Conservation (phyloP, 768 basidiomycete species). For the Russula sp. region DNA sequence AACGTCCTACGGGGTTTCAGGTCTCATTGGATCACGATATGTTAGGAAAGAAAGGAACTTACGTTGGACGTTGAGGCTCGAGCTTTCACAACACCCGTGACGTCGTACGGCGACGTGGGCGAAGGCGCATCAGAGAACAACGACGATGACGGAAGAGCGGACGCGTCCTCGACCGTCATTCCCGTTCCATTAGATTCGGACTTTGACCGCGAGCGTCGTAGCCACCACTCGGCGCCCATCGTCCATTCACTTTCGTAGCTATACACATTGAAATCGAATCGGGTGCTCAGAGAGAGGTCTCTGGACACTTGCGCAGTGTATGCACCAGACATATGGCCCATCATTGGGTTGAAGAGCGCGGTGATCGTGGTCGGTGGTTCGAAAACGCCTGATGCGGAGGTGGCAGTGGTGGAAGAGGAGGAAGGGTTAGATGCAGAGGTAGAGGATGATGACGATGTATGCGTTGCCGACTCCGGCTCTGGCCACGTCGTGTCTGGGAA, state of each 20-base stretch:
- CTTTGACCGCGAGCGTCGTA: conserved; percentile 53
- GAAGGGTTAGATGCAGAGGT: conserved; percentile 15
- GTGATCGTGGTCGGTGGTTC: conserved; percentile 95
- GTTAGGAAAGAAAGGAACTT: conserved; percentile 32
- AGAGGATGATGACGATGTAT: conserved; percentile 36
- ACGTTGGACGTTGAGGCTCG: conserved; percentile 88
- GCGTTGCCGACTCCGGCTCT: conserved; percentile 36
- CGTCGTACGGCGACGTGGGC: conserved; percentile 36
- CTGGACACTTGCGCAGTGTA: conserved; percentile 86
- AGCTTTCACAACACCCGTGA: conserved; percentile 85
- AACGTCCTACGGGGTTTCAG: conserved; percentile 56
- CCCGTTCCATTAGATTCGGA: conserved; percentile 30
- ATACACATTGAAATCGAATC: conserved; percentile 96
- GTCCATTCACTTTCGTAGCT: conserved; percentile 97
- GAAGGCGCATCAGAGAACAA: conserved; percentile 30
- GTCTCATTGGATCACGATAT: not conserved
- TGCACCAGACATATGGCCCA: conserved; percentile 88
- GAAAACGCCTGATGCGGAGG: conserved; percentile 35
- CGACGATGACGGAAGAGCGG: conserved; percentile 28
- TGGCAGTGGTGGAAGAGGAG: conserved; percentile 30
- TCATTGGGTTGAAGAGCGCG: conserved; percentile 92
- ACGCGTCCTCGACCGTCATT: conserved; percentile 32
- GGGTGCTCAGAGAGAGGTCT: conserved; percentile 81
- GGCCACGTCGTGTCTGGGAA: conserved; percentile 73
- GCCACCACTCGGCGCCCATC: conserved; percentile 96